Evolutionary conservation across 129 eudicot genomes (phyloP).

Genomic region (Tagetes patula): DNA sequence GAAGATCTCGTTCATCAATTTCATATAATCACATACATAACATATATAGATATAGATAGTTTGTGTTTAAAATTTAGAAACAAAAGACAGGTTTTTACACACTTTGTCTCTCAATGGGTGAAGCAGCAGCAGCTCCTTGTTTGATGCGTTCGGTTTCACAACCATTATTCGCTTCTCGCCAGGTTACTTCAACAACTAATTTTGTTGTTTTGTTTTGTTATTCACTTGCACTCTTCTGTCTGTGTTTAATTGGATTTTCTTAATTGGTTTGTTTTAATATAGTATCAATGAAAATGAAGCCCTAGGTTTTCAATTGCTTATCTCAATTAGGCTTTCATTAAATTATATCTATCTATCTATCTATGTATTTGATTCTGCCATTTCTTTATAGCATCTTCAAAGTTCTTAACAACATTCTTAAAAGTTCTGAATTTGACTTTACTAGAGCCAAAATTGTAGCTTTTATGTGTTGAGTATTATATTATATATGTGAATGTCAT

Average conservation of each 20-base stretch:
- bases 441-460: not conserved
- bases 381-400: constrained; percentile 6
- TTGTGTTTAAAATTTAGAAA: too few relatives aligned
- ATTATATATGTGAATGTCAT: constrained; percentile 10
- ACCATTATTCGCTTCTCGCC: constrained; percentile 56
- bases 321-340: not conserved
- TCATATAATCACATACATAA: too few relatives aligned
- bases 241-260: not conserved
- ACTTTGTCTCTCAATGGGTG: constrained; percentile 42
- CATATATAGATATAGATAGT: too few relatives aligned
- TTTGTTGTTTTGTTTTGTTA: not conserved
- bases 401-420: constrained; percentile 18
- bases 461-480: not conserved
- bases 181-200: constrained; percentile 38
- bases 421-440: constrained; percentile 8
- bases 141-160: constrained; percentile 65
- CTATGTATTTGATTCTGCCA: not conserved
- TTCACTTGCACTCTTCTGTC: not conserved
- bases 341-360: too few relatives aligned
- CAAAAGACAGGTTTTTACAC: too few relatives aligned
- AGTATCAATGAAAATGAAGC: too few relatives aligned
- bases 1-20: constrained; percentile 7
- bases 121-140: constrained; percentile 59
- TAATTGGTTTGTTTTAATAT: not conserved
- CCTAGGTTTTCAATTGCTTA: not conserved